Percentiles rank a stretch among this genome's conserved stretches.
These are phyloP conservation scores for Pleurotus giganteus DNA, from an alignment of 768 basidiomycete species.

Conservation along the genomic window DNA sequence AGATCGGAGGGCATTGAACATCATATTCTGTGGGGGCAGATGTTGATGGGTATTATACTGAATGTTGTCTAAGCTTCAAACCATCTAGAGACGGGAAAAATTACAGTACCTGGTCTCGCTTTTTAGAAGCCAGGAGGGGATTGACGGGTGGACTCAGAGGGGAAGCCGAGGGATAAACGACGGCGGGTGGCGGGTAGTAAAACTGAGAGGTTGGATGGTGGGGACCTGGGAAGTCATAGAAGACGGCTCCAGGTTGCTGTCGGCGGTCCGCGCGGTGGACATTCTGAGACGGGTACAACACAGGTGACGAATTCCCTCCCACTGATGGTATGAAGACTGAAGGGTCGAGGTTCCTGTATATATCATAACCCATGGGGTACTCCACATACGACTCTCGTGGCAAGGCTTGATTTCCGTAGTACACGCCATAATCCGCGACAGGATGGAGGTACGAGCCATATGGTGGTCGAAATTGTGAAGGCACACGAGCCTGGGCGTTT, in stretches of 20 bases:
- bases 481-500: slow-evolving; percentile 34
- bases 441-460: slow-evolving; percentile 48
- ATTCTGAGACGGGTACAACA: slow-evolving; percentile 47
- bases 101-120: slow-evolving; percentile 51
- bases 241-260: slow-evolving; percentile 50
- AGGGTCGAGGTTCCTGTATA: slow-evolving; percentile 39
- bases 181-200: slow-evolving; percentile 52
- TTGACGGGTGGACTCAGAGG: slow-evolving; percentile 47
- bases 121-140: slow-evolving; percentile 49
- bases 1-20: slow-evolving; percentile 41
- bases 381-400: slow-evolving; percentile 51
- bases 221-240: slow-evolving; percentile 55
- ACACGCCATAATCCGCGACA: slow-evolving; percentile 52
- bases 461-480: slow-evolving; percentile 40
- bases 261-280: slow-evolving; percentile 41
- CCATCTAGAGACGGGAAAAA: slow-evolving; percentile 10
- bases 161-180: slow-evolving; percentile 53
- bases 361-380: slow-evolving; percentile 56
- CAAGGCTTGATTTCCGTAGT: slow-evolving; percentile 48
- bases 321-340: slow-evolving; percentile 48
- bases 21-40: slow-evolving; percentile 36
- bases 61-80: slow-evolving; percentile 8
- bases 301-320: slow-evolving; percentile 38
- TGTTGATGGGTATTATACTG: slow-evolving; percentile 49
- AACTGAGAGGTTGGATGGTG: slow-evolving; percentile 53